Base-by-base conservation (phyloP, 495 filamentous ascomycete genomes). In the Haplographium delicatum region DNA sequence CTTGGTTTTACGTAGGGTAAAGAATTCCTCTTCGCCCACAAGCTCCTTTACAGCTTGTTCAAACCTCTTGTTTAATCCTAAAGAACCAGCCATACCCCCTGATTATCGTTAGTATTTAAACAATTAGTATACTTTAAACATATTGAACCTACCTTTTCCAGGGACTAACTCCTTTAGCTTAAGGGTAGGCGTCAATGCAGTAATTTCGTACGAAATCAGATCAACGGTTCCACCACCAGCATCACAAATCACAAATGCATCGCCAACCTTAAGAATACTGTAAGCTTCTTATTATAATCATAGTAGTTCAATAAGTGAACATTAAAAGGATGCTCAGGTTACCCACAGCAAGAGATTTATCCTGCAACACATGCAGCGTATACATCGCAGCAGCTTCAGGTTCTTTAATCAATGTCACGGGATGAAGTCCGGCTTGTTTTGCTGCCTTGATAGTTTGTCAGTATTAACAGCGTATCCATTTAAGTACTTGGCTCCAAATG, bases 151-250 rank as follows among this genome's bases (percentile, higher is more conserved):
- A 65, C 79, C 79, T 65, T 51, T 71, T 10, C 74, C 74, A 5
- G 63, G 65, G 6, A 70, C 68, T 25, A 67, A 70, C 50, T 79
- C 75, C 33, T 70, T 61, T 2, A 79, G 65, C 50, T 71, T 60
- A 1, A 79, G 63, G 15, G 66, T 44, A 20, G 75, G 75, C 18
- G 68, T 61, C 3, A 76, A 60, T 15, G 65, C 61, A 11, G 71
- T 72, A 45, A 84, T 72, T 46, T 74, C 73, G 65, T 82, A 71
- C 1, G 67, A 66, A 4, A 69, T 64, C 45, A 78, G 49, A 56
- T 77, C 79, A 19, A 80, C 76, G 4, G 79, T 82, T n/a, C 78
- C 79, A 24, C 78, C 79, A 4, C 79, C 79, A 37, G 49, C 49
- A 45, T 52, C 49, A 22, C 49, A 52, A 25, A 81, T 70, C 24